A percentile compares a stretch with the other conserved stretches of the same genome.
phyloP scores from a whole-genome alignment of 345 rosid genomes.

The Bruguiera sexangula region DNA sequence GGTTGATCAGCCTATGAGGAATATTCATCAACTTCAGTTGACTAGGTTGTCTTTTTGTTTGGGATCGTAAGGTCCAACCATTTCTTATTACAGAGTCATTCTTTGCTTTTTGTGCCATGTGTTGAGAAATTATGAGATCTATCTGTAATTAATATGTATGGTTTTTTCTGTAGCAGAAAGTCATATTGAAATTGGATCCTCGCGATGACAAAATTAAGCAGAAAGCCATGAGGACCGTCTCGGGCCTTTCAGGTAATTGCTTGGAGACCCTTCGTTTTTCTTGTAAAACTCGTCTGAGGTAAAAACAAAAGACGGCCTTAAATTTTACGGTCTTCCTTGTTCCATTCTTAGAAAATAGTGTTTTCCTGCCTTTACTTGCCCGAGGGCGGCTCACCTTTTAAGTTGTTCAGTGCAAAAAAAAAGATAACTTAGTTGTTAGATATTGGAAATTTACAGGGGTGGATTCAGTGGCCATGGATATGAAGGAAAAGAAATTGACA shows the following conservation, averaged over 20 bases:
- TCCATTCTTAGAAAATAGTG: too few species aligned
- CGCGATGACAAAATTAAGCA: constrained; percentile 22
- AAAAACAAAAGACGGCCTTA: too few species aligned
- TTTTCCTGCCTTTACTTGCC: too few species aligned
- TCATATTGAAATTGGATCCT: constrained; percentile 30
- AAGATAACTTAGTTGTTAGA: background rate
- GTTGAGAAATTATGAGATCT: too few species aligned
- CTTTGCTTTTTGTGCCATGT: too few species aligned
- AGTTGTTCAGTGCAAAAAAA: background rate
- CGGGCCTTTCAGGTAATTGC: constrained; percentile 29
- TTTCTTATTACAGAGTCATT: too few species aligned
- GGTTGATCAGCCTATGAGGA: too few species aligned
- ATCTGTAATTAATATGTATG: too few species aligned
- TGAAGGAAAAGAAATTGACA: constrained; percentile 62
- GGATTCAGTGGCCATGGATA: constrained; percentile 47
- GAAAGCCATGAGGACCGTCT: constrained; percentile 38
- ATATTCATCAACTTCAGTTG: background rate
- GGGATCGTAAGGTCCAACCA: too few species aligned
- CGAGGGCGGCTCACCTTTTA: background rate
- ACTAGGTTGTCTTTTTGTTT: background rate
- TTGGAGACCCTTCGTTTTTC: background rate
- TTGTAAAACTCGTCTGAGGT: too few species aligned
- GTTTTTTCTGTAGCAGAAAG: constrained; percentile 22
- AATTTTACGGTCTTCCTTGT: too few species aligned
- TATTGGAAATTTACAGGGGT: constrained; percentile 35